Base-by-base conservation (phyloP, 768 basidiomycete species). In the Amanita thiersii region DNA sequence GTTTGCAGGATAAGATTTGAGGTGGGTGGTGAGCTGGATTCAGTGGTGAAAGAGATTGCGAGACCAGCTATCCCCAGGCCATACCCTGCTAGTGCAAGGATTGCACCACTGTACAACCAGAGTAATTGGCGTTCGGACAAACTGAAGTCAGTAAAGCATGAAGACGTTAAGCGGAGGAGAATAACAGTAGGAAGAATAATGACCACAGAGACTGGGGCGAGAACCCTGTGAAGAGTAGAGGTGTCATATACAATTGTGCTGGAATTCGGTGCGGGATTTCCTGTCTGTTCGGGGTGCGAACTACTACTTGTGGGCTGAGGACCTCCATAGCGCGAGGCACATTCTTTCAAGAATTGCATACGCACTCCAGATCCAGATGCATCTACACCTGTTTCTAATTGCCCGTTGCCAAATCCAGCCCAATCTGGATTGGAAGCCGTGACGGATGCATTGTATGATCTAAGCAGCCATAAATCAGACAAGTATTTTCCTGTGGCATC, bases 391-490 rank as follows among this genome's bases (percentile, higher is more conserved):
- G 73, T 70, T 56, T 73, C 65, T 29, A 89, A 68, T 21, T 58
- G 49, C 0, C 86, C 87, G 45, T 72, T 57, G 4, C 82, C 79
- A 50, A 70, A 87, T 10, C 81, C 80, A 23, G 69, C 55, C 84
- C 82, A 86, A 5, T 59, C 60, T 43, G 69, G 58, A 37, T 68
- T 65, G 1, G 77, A 70, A n/a, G 70, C 48, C n/a, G 72, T 71
- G 42, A 85, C 53, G 23, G 69, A 58, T n/a, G 68, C 80, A 46
- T 70, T 68, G 57, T 88, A 89, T 3, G 83, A 73, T 40, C 87
- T 68, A 46, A 90, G 66, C 5, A 90, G 56, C 87, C 87, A 90
- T 8, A 90, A 53, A 43, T 90, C 87, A 29, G 77, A 72, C 3
- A 87, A 65, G 53, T 84, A 79, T 18, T 65, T 73, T 10, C 86